Evolutionary conservation across 805 yeast genomes (phyloP).

Genomic region (Brettanomyces custersianus): DNA sequence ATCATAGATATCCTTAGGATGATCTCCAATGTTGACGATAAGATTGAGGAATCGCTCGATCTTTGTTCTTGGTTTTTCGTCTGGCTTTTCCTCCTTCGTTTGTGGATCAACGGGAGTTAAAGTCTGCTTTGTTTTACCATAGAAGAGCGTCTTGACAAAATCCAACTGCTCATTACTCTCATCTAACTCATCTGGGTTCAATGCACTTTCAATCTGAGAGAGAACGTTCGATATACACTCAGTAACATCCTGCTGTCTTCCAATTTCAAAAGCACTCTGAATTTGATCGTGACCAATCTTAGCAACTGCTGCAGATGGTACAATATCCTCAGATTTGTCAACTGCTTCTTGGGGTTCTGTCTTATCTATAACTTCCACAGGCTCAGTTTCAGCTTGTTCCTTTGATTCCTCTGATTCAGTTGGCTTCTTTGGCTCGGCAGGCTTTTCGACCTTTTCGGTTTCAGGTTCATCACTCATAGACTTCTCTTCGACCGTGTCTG

Average conservation of each 20-base stretch:
- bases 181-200: constrained; percentile 57
- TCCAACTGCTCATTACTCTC: constrained; percentile 78
- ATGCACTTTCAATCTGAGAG: constrained; percentile 83
- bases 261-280: constrained; percentile 68
- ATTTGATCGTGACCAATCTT: constrained; percentile 51
- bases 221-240: constrained; percentile 94
- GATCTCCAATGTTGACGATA: constrained; percentile 79
- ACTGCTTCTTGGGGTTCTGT: neutral
- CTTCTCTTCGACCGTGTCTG: neutral
- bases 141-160: constrained; percentile 68
- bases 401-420: constrained; percentile 2
- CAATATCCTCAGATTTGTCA: constrained; percentile 8
- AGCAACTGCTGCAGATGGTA: constrained; percentile 25
- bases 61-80: constrained; percentile 34
- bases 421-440: neutral
- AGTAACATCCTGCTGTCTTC: constrained; percentile 95
- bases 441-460: neutral
- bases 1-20: constrained; percentile 83
- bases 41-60: constrained; percentile 73
- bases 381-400: neutral
- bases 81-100: constrained; percentile 21
- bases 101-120: constrained; percentile 40
- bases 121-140: constrained; percentile 77
- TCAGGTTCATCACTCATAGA: neutral
- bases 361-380: neutral